Percentiles rank a stretch among this genome's conserved stretches.
Conservation (phyloP, 2,329 filamentous ascomycete species). For the Cordyceps fumosorosea region DNA sequence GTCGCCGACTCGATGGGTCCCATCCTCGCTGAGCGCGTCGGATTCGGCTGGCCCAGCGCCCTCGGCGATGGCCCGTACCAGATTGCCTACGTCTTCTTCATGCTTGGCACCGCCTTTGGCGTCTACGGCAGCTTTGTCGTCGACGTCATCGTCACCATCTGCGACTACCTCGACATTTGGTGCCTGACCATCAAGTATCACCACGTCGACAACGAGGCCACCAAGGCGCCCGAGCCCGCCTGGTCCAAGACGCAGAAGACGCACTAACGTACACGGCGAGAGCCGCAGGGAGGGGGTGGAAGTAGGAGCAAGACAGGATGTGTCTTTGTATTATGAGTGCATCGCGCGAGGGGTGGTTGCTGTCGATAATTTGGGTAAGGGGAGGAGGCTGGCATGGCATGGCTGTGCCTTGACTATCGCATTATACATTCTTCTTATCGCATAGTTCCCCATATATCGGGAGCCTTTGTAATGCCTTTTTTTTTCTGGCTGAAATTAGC, state of each 20-base stretch:
- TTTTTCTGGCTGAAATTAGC: background rate
- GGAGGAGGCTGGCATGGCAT: background rate
- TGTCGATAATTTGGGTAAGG: too few relatives aligned
- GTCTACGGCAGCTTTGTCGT: conserved; percentile 98
- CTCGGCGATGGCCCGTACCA: conserved; percentile 77
- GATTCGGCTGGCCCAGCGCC: conserved; percentile 69
- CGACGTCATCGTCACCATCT: conserved; percentile 95
- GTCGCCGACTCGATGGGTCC: conserved; percentile 78
- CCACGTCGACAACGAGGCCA: conserved; percentile 36
- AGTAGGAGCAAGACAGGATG: too few relatives aligned
- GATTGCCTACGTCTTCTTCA: conserved; percentile 83
- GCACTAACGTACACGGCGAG: background rate
- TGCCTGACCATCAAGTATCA: conserved; percentile 94
- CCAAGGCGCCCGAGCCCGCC: conserved; percentile 11
- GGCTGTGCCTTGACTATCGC: too few relatives aligned
- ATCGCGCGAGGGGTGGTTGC: too few relatives aligned
- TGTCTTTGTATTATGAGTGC: too few relatives aligned
- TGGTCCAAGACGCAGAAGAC: conserved; percentile 13
- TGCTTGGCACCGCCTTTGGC: conserved; percentile 75
- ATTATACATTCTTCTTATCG: background rate
- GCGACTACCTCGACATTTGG: conserved; percentile 97
- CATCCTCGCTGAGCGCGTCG: conserved; percentile 48
- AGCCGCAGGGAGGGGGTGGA: too few relatives aligned
- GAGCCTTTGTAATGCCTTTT: background rate
- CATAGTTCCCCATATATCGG: background rate